These are phyloP conservation scores for Rhynchosporium graminicola DNA, from an alignment of 2,329 filamentous ascomycete genomes.

Conservation along the genomic window DNA sequence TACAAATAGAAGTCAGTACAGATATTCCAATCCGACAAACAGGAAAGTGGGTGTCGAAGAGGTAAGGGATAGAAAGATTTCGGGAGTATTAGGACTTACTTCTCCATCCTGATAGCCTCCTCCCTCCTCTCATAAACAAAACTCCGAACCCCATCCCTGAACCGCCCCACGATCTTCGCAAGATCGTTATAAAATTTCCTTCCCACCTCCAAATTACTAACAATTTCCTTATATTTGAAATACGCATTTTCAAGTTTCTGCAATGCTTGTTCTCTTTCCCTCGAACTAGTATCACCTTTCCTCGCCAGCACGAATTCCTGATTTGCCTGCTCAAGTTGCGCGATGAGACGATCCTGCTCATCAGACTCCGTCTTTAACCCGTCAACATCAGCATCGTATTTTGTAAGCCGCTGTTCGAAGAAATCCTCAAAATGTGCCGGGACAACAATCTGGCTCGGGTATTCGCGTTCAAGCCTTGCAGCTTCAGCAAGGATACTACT, in stretches of 20 bases:
- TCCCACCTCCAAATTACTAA: conserved; percentile 86
- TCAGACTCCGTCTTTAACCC: conserved; percentile 68
- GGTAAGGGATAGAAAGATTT: no score
- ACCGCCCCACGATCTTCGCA: conserved; percentile 80
- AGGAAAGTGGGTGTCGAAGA: background rate
- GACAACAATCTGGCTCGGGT: conserved; percentile 80
- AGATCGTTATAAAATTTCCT: conserved; percentile 98
- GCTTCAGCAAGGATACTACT: conserved; percentile 81
- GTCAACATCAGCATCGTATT: conserved; percentile 78
- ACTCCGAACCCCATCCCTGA: conserved; percentile 75
- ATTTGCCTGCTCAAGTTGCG: conserved; percentile 73
- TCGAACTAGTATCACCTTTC: conserved; percentile 58
- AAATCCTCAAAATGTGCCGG: conserved; percentile 90
- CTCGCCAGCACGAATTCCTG: conserved; percentile 72
- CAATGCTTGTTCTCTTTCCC: conserved; percentile 80
- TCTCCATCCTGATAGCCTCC: conserved; percentile 78
- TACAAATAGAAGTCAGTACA: conserved; percentile 32
- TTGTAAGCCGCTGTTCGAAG: conserved; percentile 78
- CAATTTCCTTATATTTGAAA: conserved; percentile 93
- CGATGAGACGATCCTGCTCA: conserved; percentile 73
- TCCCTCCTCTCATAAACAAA: conserved; percentile 81
- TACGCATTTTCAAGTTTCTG: conserved; percentile 90
- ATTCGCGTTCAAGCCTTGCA: conserved; percentile 80
- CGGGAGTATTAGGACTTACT: conserved; percentile 47
- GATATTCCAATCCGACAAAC: background rate